Evolutionary conservation across 495 filamentous ascomycete species (phyloP).

Genomic region (Trichoderma gamsii): DNA sequence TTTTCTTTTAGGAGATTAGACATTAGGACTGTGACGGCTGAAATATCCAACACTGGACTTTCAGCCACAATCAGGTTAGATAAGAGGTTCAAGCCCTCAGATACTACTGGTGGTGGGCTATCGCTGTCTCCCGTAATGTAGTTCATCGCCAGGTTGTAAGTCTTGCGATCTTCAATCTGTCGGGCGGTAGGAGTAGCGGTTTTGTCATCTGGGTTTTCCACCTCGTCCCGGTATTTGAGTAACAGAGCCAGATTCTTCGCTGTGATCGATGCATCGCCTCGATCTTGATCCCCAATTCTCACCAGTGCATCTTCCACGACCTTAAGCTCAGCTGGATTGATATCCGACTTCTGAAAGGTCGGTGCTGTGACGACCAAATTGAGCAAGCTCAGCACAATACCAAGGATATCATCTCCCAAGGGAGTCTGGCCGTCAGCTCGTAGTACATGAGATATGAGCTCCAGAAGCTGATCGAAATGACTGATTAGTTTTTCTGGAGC

Average conservation of each 20-base stretch:
- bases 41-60: slow-evolving; percentile 65
- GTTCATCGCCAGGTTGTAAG: slow-evolving; percentile 61
- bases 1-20: slow-evolving; percentile 59
- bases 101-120: slow-evolving; percentile 67
- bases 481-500: slow-evolving; percentile 63
- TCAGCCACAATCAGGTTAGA: slow-evolving; percentile 54
- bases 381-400: slow-evolving; percentile 59
- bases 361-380: slow-evolving; percentile 61
- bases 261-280: slow-evolving; percentile 41
- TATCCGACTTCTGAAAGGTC: slow-evolving; percentile 48
- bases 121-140: slow-evolving; percentile 59
- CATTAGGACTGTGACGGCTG: slow-evolving; percentile 58
- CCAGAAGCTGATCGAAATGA: slow-evolving; percentile 55
- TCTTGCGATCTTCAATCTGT: slow-evolving; percentile 60
- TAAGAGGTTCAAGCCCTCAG: slow-evolving; percentile 69
- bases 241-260: slow-evolving; percentile 53
- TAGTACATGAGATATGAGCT: slow-evolving; percentile 56
- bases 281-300: slow-evolving; percentile 34
- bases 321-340: slow-evolving; percentile 38
- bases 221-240: slow-evolving; percentile 47
- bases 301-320: slow-evolving; percentile 47
- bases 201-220: slow-evolving; percentile 34
- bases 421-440: slow-evolving; percentile 23
- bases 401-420: slow-evolving; percentile 45
- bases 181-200: slow-evolving; percentile 25